Evolutionary conservation across 2,329 filamentous ascomycete genomes (phyloP).

Genomic region (Calycina herbarum): DNA sequence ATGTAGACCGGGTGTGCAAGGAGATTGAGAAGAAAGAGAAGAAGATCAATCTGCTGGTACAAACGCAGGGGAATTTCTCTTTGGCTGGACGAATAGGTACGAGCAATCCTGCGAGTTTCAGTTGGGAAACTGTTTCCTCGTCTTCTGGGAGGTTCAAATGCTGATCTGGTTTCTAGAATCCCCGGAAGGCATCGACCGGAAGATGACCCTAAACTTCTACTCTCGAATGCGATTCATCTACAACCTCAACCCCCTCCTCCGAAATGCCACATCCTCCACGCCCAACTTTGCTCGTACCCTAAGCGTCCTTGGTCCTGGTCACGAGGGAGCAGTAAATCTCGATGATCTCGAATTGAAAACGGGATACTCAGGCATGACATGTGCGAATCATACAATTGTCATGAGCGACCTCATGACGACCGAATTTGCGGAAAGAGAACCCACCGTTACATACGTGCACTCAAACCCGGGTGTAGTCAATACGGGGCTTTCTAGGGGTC

Average conservation of each 20-base stretch:
- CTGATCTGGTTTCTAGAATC: conserved; percentile 23
- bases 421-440: conserved; percentile 47
- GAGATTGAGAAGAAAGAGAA: conserved; percentile 52
- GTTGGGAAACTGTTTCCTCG: background rate
- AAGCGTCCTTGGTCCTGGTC: conserved; percentile 53
- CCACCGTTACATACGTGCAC: conserved; percentile 50
- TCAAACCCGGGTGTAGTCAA: conserved; percentile 49
- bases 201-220: conserved; percentile 47
- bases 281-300: conserved; percentile 52
- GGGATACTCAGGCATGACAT: conserved; percentile 23
- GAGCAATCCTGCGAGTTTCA: background rate
- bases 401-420: conserved; percentile 51
- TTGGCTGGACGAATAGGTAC: conserved; percentile 30
- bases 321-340: conserved; percentile 50
- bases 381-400: conserved; percentile 30
- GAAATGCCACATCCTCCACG: conserved; percentile 37
- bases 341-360: conserved; percentile 42
- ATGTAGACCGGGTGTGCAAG: conserved; percentile 50
- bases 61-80: conserved; percentile 50
- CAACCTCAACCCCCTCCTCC: conserved; percentile 57
- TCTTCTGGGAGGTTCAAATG: background rate
- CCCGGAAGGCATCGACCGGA: conserved; percentile 33
- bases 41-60: conserved; percentile 55
- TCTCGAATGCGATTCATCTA: conserved; percentile 56
- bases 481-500: conserved; percentile 43